phyloP scores from a whole-genome alignment of 2,329 filamentous ascomycete genomes.

The Xylariaceae sp. region DNA sequence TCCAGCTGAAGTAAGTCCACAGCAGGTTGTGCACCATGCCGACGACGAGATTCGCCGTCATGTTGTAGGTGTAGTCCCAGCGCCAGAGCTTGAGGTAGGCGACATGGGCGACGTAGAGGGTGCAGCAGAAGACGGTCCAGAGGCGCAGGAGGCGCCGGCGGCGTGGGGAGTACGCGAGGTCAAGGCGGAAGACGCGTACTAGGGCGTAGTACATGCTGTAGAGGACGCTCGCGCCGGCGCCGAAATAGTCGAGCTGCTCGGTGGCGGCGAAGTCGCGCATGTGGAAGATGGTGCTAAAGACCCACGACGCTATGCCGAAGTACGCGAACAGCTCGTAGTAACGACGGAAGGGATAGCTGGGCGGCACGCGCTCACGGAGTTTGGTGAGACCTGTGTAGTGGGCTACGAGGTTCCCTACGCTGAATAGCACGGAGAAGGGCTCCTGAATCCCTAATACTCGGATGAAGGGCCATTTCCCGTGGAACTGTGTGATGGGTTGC shows the following conservation, averaged over 20 bases:
- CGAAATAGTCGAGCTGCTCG: slow-evolving; percentile 97
- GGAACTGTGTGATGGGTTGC: slow-evolving; percentile 83
- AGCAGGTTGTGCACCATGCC: slow-evolving; percentile 82
- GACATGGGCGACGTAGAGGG: slow-evolving; percentile 78
- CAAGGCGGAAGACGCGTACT: slow-evolving; percentile 83
- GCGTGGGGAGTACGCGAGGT: slow-evolving; percentile 58
- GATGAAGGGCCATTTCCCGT: slow-evolving; percentile 98
- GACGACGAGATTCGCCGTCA: slow-evolving; percentile 88
- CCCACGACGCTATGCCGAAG: slow-evolving; percentile 83
- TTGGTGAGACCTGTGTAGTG: slow-evolving; percentile 79
- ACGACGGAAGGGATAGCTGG: slow-evolving; percentile 74
- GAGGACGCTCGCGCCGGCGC: slow-evolving; percentile 84
- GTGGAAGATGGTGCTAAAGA: slow-evolving; percentile 90
- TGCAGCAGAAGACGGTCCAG: slow-evolving; percentile 78
- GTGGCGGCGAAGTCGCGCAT: slow-evolving; percentile 84
- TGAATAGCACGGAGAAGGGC: slow-evolving; percentile 92
- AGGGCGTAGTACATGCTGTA: slow-evolving; percentile 90
- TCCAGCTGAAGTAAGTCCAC: slow-evolving; percentile 85
- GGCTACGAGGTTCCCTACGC: slow-evolving; percentile 86
- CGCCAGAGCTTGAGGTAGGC: slow-evolving; percentile 82
- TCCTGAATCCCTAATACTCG: slow-evolving; percentile 93
- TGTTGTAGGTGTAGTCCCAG: slow-evolving; percentile 98
- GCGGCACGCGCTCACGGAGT: slow-evolving; percentile 73
- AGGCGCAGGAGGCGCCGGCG: slow-evolving; percentile 63
- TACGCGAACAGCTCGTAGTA: slow-evolving; percentile 85